Conservation (phyloP, 108 stramenopile genomes). For the Skeletonema grethae region DNA sequence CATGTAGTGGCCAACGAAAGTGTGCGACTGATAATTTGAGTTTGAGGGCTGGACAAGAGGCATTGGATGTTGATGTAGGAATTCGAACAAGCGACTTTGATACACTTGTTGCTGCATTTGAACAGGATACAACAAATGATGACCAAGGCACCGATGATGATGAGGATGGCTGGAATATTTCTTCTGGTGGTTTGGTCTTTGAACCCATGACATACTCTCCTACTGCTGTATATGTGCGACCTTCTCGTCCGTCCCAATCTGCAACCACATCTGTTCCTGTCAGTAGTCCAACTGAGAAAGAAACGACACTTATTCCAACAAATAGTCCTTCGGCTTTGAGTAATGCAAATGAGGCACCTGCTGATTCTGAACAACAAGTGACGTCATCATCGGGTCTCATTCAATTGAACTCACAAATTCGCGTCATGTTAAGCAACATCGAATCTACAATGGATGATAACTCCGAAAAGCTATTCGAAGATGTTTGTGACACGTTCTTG, state of each 20-base stretch:
- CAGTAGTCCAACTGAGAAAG: not conserved
- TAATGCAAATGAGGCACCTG: not conserved
- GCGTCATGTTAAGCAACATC: not conserved
- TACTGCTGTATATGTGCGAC: not conserved
- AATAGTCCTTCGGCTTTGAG: not conserved
- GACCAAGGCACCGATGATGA: not conserved
- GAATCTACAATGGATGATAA: not conserved
- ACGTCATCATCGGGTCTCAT: not conserved
- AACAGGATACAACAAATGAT: not conserved
- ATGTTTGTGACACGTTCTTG: conserved; percentile 3
- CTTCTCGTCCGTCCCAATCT: not conserved
- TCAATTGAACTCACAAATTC: conserved; percentile 1
- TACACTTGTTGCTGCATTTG: not conserved
- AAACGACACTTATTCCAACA: not conserved
- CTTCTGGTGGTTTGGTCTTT: not conserved
- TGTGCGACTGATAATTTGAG: not conserved
- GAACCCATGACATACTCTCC: not conserved
- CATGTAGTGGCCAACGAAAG: not conserved
- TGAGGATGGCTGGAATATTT: not conserved
- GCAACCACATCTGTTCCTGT: not conserved
- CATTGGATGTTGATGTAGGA: not conserved
- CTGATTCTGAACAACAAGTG: not conserved
- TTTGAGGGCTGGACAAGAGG: not conserved
- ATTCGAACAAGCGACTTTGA: not conserved
- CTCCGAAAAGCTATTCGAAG: not conserved